Evolutionary conservation across 345 rosid species (phyloP).

Genomic region (Gossypium arboreum): DNA sequence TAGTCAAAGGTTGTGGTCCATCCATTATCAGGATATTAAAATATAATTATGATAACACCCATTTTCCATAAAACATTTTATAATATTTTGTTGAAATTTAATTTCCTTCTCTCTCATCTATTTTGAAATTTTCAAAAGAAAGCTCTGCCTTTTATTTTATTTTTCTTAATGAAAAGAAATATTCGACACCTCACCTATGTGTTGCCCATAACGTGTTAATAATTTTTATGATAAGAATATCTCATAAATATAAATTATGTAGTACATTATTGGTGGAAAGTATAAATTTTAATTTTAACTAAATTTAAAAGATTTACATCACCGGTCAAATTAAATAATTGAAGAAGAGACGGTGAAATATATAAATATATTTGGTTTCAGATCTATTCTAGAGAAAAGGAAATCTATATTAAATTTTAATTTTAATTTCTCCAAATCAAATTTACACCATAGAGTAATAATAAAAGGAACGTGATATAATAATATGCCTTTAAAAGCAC

Average conservation of each 20-base stretch:
- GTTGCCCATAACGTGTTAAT: background rate
- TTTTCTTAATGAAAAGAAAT: background rate
- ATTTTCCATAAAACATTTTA: conserved; percentile 6
- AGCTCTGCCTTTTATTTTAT: background rate
- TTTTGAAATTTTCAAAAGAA: conserved; percentile 9
- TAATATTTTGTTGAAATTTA: background rate
- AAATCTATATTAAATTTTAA: background rate
- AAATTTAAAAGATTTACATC: no score
- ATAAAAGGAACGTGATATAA: background rate
- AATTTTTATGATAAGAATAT: no score
- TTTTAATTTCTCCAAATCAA: background rate
- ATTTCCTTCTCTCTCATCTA: background rate
- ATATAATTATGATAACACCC: conserved; percentile 20
- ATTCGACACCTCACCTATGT: background rate
- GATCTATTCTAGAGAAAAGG: conserved; percentile 9
- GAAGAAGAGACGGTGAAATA: background rate
- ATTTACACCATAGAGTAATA: background rate
- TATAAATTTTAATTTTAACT: no score
- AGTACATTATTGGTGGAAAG: no score
- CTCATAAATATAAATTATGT: no score
- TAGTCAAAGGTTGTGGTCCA: conserved; percentile 42
- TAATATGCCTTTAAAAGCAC: background rate
- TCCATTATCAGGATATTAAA: conserved; percentile 3
- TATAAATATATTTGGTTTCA: background rate
- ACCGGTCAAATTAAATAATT: background rate